These are phyloP conservation scores for Fusarium liriodendri DNA, from an alignment of 2,329 filamentous ascomycete species.

Conservation along the genomic window DNA sequence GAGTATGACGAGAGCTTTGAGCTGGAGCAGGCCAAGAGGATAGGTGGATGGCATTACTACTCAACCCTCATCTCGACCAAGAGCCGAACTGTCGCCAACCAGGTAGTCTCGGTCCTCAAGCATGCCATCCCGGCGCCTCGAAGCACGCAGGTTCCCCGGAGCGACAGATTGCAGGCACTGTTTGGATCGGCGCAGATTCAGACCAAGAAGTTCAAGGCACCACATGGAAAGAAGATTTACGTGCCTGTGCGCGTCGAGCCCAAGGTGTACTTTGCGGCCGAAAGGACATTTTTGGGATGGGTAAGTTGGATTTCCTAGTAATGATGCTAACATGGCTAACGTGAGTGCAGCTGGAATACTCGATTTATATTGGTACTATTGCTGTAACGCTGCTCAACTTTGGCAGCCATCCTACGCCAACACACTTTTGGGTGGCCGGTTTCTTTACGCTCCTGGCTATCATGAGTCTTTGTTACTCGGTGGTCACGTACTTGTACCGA, in stretches of 20 bases:
- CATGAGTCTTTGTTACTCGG: constrained; percentile 82
- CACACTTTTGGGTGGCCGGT: constrained; percentile 77
- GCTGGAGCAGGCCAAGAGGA: constrained; percentile 79
- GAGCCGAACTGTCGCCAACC: constrained; percentile 55
- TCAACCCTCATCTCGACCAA: constrained; percentile 66
- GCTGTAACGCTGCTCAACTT: constrained; percentile 88
- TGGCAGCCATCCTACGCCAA: constrained; percentile 64
- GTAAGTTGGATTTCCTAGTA: constrained; percentile 58
- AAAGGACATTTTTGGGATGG: constrained; percentile 96
- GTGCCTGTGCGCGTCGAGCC: constrained; percentile 96
- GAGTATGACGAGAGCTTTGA: constrained; percentile 81
- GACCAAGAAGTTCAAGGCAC: constrained; percentile 74
- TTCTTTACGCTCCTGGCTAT: constrained; percentile 87
- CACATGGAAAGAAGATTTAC: constrained; percentile 90
- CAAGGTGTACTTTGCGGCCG: constrained; percentile 96
- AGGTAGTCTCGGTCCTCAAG: constrained; percentile 58
- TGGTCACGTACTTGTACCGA: constrained; percentile 88
- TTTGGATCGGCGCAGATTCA: constrained; percentile 68
- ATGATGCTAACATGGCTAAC: neutral
- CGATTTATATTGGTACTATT: constrained; percentile 91
- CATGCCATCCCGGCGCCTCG: constrained; percentile 67
- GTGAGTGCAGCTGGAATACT: constrained; percentile 82
- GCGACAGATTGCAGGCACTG: constrained; percentile 64
- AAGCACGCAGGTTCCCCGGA: constrained; percentile 66
- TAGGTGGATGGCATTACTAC: constrained; percentile 83